Evolutionary conservation across 768 basidiomycete genomes (phyloP).

Genomic region (Boletus sensibilis): DNA sequence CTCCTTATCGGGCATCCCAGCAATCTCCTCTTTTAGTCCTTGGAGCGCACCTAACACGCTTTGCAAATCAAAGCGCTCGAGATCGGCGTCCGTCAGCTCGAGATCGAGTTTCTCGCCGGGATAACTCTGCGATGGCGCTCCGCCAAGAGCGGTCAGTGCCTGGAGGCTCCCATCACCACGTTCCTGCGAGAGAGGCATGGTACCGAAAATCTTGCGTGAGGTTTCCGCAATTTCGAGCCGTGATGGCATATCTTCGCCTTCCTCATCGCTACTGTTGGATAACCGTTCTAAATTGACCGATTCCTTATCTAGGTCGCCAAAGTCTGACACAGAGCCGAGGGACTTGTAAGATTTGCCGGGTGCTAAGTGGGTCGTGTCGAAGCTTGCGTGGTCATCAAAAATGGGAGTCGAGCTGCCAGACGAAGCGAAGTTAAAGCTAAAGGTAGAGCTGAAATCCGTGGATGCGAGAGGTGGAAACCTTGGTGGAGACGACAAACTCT

Average conservation of each 20-base stretch:
- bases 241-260: constrained; percentile 43
- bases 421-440: constrained; percentile 23
- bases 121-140: constrained; percentile 30
- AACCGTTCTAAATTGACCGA: constrained; percentile 15
- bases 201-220: constrained; percentile 51
- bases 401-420: constrained; percentile 28
- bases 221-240: constrained; percentile 48
- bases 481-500: background rate
- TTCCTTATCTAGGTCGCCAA: constrained; percentile 45
- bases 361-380: constrained; percentile 19
- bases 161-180: constrained; percentile 1
- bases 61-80: constrained; percentile 59
- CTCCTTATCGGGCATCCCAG: constrained; percentile 60
- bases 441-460: constrained; percentile 29
- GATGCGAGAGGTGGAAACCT: constrained; percentile 9
- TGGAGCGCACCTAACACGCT: constrained; percentile 60
- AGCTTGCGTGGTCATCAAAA: constrained; percentile 16
- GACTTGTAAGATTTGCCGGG: constrained; percentile 44
- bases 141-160: background rate
- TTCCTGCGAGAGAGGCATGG: constrained; percentile 13
- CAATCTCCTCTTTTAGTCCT: constrained; percentile 73
- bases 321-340: constrained; percentile 59
- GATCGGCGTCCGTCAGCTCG: constrained; percentile 37
- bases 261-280: constrained; percentile 1
- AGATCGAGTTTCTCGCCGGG: constrained; percentile 19